phyloP scores from a whole-genome alignment of 164 flowering plant genomes.

The Tetrastigma voinierianum region DNA sequence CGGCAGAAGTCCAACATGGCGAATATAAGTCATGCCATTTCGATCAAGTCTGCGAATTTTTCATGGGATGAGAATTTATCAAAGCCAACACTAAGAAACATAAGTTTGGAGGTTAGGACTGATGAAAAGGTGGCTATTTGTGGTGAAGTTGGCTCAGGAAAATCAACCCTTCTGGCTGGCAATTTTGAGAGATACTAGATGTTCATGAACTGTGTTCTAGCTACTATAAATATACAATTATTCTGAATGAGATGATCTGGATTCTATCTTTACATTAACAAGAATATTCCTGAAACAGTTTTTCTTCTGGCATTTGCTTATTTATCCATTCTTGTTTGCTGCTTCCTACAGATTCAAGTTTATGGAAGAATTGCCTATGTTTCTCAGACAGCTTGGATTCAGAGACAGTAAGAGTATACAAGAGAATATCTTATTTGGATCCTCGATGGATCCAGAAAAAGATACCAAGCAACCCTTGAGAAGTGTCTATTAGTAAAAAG shows the following conservation, averaged over 20 bases:
- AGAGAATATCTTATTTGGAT: conserved; percentile 28
- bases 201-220: conserved; percentile 36
- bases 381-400: conserved; percentile 33
- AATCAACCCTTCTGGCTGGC: conserved; percentile 60
- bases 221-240: neutral
- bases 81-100: conserved; percentile 36
- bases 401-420: conserved; percentile 27
- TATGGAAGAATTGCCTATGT: conserved; percentile 26
- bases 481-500: conserved; percentile 21
- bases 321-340: neutral
- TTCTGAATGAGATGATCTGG: neutral
- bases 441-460: conserved; percentile 20
- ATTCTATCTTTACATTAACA: neutral
- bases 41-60: conserved; percentile 32
- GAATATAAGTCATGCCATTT: conserved; percentile 13
- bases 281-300: too few species aligned
- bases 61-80: conserved; percentile 44
- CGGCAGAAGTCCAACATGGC: conserved; percentile 12
- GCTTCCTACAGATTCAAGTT: conserved; percentile 19
- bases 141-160: conserved; percentile 67
- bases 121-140: conserved; percentile 52
- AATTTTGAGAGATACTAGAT: conserved; percentile 50
- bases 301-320: too few species aligned
- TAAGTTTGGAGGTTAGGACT: conserved; percentile 27
- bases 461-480: conserved; percentile 22